Conservation (phyloP, 2,329 filamentous ascomycete genomes). For the Gnomoniopsis smithogilvyi region DNA sequence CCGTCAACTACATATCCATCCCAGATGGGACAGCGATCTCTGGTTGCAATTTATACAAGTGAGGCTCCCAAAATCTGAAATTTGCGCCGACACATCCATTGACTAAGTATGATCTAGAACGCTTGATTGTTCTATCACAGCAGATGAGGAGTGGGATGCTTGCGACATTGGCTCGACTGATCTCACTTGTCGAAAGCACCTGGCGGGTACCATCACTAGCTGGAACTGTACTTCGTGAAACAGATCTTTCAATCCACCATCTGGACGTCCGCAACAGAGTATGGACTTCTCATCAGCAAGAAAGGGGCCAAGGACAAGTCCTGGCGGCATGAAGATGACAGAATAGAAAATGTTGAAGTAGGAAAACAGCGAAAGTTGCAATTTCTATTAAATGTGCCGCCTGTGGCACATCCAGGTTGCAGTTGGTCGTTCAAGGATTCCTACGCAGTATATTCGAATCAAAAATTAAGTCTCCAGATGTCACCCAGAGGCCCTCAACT, state of each 20-base stretch:
- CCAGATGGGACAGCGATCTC: not conserved
- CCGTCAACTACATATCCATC: constrained; percentile 11
- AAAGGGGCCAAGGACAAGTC: too few species aligned
- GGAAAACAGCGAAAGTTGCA: too few species aligned
- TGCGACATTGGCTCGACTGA: constrained; percentile 7
- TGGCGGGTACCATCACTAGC: constrained; percentile 7
- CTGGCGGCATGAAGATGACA: too few species aligned
- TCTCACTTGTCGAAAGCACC: constrained; percentile 13
- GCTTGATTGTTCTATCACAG: constrained; percentile 5
- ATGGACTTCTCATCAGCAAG: too few species aligned
- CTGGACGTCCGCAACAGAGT: too few species aligned
- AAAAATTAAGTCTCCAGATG: too few species aligned
- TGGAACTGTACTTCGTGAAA: constrained; percentile 6
- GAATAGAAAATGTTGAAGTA: too few species aligned
- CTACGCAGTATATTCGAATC: too few species aligned
- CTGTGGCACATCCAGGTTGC: too few species aligned
- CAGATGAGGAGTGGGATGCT: constrained; percentile 12
- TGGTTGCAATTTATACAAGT: constrained; percentile 13
- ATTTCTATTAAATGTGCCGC: too few species aligned
- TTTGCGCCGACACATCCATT: not conserved
- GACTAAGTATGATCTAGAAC: not conserved
- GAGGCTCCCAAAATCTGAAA: not conserved
- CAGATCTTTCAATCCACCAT: not conserved
- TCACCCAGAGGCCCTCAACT: too few species aligned
- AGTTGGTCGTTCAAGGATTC: too few species aligned